phyloP scores from a whole-genome alignment of 768 basidiomycete genomes.

The Trametes villosa region DNA sequence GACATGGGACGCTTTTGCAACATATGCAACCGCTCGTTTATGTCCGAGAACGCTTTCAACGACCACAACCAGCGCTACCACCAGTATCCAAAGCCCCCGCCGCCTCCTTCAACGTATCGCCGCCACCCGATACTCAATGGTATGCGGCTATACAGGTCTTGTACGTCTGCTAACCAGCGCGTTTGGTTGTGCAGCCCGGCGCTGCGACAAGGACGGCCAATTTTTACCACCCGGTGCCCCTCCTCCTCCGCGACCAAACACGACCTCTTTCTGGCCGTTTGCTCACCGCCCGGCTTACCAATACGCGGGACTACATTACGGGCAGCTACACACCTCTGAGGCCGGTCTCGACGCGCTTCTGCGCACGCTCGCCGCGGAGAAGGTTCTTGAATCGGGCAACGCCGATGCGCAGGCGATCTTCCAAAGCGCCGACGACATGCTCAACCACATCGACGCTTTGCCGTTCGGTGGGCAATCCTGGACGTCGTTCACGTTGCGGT shows the following conservation, averaged over 20 bases:
- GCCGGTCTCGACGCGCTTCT: slow-evolving; percentile 22
- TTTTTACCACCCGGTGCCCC: background rate
- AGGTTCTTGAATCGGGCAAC: background rate
- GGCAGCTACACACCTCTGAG: slow-evolving; percentile 3
- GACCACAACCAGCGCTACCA: background rate
- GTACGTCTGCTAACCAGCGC: too few relatives aligned
- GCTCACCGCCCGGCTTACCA: slow-evolving; percentile 20
- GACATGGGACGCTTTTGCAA: too few relatives aligned
- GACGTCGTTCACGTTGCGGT: slow-evolving; percentile 26
- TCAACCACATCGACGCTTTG: slow-evolving; percentile 33
- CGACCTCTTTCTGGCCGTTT: slow-evolving; percentile 22
- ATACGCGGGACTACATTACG: slow-evolving; percentile 10
- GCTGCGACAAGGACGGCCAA: slow-evolving; percentile 4
- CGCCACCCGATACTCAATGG: too few relatives aligned
- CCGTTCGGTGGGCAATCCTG: slow-evolving; percentile 32
- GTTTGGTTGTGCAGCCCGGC: background rate
- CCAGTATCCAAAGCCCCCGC: too few relatives aligned
- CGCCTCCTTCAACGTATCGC: slow-evolving; percentile 12
- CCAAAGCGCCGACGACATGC: slow-evolving; percentile 17
- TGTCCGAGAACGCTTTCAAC: background rate
- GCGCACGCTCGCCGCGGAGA: background rate
- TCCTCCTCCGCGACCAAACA: slow-evolving; percentile 7
- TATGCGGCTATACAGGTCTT: too few relatives aligned
- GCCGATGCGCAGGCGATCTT: background rate
- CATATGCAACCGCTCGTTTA: too few relatives aligned